Evolutionary conservation across 768 basidiomycete genomes (phyloP).

Genomic region (Cystobasidium onofrii): DNA sequence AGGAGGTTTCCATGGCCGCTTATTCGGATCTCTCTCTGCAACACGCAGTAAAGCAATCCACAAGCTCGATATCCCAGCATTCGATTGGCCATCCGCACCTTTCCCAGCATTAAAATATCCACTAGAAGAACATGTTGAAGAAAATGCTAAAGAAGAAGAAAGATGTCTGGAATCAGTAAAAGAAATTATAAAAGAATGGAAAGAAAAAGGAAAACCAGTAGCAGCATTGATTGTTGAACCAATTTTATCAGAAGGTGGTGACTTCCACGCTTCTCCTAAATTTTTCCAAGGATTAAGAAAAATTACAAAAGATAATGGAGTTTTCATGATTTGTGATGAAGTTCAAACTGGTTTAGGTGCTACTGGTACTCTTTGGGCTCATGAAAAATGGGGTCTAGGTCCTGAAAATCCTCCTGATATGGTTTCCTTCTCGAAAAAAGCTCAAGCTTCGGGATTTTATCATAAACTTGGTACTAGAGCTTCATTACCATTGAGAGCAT

Average conservation of each 20-base stretch:
- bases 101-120: constrained; percentile 49
- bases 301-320: constrained; percentile 46
- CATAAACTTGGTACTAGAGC: constrained; percentile 46
- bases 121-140: constrained; percentile 44
- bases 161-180: constrained; percentile 21
- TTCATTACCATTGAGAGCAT: constrained; percentile 40
- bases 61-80: constrained; percentile 48
- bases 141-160: constrained; percentile 41
- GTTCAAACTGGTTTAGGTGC: constrained; percentile 49
- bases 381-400: constrained; percentile 48
- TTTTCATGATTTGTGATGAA: constrained; percentile 48
- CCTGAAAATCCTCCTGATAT: constrained; percentile 46
- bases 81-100: constrained; percentile 49
- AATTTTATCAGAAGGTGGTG: constrained; percentile 48
- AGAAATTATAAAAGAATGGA: constrained; percentile 38
- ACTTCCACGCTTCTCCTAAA: constrained; percentile 47
- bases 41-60: constrained; percentile 50
- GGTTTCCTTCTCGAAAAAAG: constrained; percentile 49
- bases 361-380: constrained; percentile 50
- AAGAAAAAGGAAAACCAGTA: constrained; percentile 44
- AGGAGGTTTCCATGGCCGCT: constrained; percentile 48
- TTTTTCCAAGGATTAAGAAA: constrained; percentile 47
- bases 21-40: constrained; percentile 47
- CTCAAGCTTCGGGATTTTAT: constrained; percentile 48
- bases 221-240: constrained; percentile 51